A percentile compares a stretch with the other conserved stretches of the same genome.
Conservation (phyloP, 495 filamentous ascomycete genomes). For the Tetracladium marchalianum region DNA sequence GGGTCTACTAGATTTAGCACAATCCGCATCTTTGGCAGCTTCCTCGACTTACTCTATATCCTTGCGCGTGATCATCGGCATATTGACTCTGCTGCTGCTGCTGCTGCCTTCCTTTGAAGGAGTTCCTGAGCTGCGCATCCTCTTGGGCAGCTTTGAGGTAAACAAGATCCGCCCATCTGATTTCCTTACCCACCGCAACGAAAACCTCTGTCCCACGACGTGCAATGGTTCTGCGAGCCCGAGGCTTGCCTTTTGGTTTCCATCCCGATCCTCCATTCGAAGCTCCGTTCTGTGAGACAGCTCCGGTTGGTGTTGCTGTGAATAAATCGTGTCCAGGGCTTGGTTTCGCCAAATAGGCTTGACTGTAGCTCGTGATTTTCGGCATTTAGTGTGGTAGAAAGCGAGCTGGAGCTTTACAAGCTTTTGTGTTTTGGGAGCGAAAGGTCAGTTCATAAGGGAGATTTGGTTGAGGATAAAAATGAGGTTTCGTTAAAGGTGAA, state of each 20-base stretch:
- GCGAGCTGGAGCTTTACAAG: constrained; percentile 8
- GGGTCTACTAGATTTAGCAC: constrained; percentile 36
- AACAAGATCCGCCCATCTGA: constrained; percentile 74
- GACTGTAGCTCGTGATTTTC: constrained; percentile 69
- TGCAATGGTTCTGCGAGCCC: constrained; percentile 60
- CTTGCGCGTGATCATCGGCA: constrained; percentile 24
- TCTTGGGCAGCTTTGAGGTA: constrained; percentile 64
- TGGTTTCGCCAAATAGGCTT: constrained; percentile 69
- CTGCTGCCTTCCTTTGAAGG: constrained; percentile 10
- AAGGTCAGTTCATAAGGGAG: constrained; percentile 9
- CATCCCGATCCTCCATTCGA: constrained; percentile 24
- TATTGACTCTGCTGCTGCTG: constrained; percentile 15
- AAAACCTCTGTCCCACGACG: constrained; percentile 72
- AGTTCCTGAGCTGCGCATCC: constrained; percentile 31
- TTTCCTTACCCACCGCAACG: constrained; percentile 72
- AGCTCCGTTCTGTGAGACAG: constrained; percentile 14
- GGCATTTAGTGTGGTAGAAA: constrained; percentile 46
- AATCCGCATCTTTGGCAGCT: constrained; percentile 3
- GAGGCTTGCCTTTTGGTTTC: constrained; percentile 31
- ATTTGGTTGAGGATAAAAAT: constrained; percentile 1
- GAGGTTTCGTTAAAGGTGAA: constrained; percentile 12
- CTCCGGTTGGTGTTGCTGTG: constrained; percentile 2
- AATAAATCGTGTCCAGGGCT: constrained; percentile 68
- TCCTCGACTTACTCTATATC: constrained; percentile 34
- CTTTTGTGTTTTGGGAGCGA: neutral